Base-by-base conservation (phyloP, 352 stramenopile species). In the Phytophthora constricta region DNA sequence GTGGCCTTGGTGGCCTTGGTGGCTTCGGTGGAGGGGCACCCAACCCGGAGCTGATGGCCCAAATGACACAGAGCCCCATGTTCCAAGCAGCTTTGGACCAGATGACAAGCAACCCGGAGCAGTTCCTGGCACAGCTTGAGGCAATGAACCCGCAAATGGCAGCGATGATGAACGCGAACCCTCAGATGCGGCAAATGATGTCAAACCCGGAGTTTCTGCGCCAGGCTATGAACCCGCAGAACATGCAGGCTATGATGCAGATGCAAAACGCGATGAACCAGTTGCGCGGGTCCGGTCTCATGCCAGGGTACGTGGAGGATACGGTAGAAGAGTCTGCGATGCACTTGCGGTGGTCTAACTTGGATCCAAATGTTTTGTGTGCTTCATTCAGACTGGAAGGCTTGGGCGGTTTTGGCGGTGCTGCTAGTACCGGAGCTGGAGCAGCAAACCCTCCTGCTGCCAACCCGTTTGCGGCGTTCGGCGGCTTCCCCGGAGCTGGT, bases 181-280 rank as follows among this genome's bases (percentile, higher is more conserved):
- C 93, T 5, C 85, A 95, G 66, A 79, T 96, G 75, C 83, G 90
- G 39, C 70, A 96, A 69, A 95, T 96, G 89, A 89, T 98, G 82
- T 77, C 82, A 58, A 96, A 96, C 73, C 90, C 90, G 5, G 84
- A 95, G 33, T 92, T 96, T 20, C 55, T 97, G 22, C 86, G 86
- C 17, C 77, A 86, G 22, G 91, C 91, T 60, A 90, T 95, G 79
- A 96, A 97, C 76, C 91, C 91, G 28, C 81, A 95, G 61, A 97
- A 96, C 71, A 68, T 97, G 16, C 90, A 97, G 67, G 91, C 91
- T 16, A 95, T 97, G 82, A 89, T 96, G 78, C 90, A 97, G 68
- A 91, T 97, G 83, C 91, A 97, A 64, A 84, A 67, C 47, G 87
- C 87, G 13, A 96, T 97, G 89, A 87, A 82, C 58, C 89, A 97